Conservation (phyloP, 768 basidiomycete genomes). For the Mycena belliarum region DNA sequence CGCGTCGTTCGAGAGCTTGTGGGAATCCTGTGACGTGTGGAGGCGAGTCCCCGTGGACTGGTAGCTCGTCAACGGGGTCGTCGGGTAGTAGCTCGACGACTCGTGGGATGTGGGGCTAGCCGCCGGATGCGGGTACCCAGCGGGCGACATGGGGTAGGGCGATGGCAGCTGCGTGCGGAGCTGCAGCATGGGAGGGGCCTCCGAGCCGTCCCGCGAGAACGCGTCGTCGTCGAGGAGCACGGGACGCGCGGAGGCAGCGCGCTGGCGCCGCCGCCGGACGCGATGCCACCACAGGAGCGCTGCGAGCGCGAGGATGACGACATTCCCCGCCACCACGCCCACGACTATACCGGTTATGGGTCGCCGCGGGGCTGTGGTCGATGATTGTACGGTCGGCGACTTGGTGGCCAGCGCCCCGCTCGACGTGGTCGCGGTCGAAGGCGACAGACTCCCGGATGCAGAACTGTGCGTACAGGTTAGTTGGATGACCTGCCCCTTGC, state of each 20-base stretch:
- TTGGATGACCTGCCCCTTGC: background rate
- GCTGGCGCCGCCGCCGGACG: background rate
- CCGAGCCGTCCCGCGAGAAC: background rate
- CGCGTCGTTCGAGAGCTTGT: background rate
- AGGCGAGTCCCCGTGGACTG: background rate
- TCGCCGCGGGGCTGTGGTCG: background rate
- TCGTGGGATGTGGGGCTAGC: background rate
- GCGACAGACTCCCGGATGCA: background rate
- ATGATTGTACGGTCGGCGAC: background rate
- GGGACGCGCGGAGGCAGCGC: background rate
- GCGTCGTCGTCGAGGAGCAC: slow-evolving; percentile 8
- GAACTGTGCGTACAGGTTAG: background rate
- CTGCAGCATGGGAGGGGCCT: background rate
- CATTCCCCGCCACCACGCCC: background rate
- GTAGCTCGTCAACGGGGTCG: background rate
- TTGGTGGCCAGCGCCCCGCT: background rate
- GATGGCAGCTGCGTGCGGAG: background rate
- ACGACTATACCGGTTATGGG: background rate
- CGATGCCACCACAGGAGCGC: background rate
- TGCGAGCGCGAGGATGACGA: background rate
- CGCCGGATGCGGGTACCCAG: background rate
- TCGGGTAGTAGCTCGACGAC: background rate
- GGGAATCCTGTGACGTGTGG: too few relatives aligned
- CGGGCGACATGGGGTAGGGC: background rate
- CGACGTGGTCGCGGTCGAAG: background rate